Base-by-base conservation (phyloP, 345 rosid species). In the Eucalyptus sp. region DNA sequence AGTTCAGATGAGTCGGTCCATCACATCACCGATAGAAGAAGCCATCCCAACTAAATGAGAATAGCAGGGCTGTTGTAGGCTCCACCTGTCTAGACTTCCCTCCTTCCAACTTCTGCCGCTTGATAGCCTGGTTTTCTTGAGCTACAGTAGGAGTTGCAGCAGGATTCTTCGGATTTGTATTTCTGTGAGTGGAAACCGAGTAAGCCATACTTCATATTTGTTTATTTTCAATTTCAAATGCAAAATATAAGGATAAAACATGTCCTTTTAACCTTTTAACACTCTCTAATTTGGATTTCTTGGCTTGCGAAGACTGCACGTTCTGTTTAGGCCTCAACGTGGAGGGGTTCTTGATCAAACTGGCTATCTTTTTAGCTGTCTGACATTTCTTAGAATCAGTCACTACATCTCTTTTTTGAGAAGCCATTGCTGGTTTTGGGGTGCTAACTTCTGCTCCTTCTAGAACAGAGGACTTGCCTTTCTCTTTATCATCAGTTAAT, bases 121-220 rank as follows among this genome's bases (percentile, higher is more conserved):
- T 98, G 88, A 98, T 93, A 31, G 99, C 99, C 93, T 96, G 99
- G 90, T 96, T 96, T 90, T 98, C 99, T 89, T 95, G 98, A 90
- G 92, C 95, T 88, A 97, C 91, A 91, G 68, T 92, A 88, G 94
- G 91, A 86, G 96, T 93, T 58, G 93, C 94, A 76, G 92, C 86
- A 41, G 88, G 44, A 31, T 87, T 89, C 87, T 91, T 93, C 50
- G 87, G 88, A 84, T 44, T 94, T 29, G 90, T 87, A 50, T 86
- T 92, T 91, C 99, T 97, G 89, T 9, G 18, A 80, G 83, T 81
- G 50, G 43, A 81, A 76, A 68, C 58, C 15, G 50, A 58, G 81
- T 86, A 56, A 68, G 88, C 58, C 60, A 49, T 64, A 20, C 58
- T 31, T n/a, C n/a, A 66, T 25, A 37, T 76, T 76, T 41, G 48